Evolutionary conservation across 345 rosid genomes (phyloP).

Genomic region (Psidium guajava): DNA sequence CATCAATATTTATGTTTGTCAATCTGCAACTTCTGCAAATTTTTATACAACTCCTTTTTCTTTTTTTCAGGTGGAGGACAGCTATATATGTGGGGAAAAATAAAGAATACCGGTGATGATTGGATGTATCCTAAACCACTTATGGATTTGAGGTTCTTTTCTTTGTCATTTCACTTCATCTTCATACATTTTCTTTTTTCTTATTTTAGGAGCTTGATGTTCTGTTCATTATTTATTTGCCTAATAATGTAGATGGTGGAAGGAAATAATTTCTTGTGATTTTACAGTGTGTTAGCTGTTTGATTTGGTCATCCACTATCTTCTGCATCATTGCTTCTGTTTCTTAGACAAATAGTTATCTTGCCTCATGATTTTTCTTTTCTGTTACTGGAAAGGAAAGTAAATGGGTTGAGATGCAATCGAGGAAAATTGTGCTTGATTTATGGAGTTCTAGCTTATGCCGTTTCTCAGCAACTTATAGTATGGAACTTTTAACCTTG

Average conservation of each 20-base stretch:
- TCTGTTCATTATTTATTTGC: not conserved
- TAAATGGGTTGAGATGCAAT: not conserved
- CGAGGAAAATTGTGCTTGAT: not conserved
- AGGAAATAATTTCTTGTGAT: not conserved
- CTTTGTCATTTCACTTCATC: not conserved
- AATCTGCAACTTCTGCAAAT: not conserved
- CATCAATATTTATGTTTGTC: not conserved
- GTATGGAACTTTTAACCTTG: not conserved
- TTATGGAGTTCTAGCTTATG: not conserved
- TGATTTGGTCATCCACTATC: not conserved
- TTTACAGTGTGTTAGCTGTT: not conserved
- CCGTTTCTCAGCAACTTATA: not conserved
- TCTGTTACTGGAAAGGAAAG: not conserved
- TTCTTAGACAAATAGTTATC: not conserved
- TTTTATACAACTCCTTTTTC: not conserved
- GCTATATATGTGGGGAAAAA: slow-evolving; percentile 98
- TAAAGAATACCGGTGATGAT: slow-evolving; percentile 83
- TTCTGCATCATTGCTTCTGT: not conserved
- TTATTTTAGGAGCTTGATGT: not conserved
- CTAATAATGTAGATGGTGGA: not conserved
- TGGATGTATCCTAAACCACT: slow-evolving; percentile 99
- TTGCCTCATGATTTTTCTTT: not conserved
- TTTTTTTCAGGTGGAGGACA: slow-evolving; percentile 83
- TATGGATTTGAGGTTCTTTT: slow-evolving; percentile 82
- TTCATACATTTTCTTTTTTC: not conserved